Evolutionary conservation across 1,284 basidiomycete genomes (phyloP), one percentile per base, ranked within the genome.

Genomic region (Puccinia horiana): DNA sequence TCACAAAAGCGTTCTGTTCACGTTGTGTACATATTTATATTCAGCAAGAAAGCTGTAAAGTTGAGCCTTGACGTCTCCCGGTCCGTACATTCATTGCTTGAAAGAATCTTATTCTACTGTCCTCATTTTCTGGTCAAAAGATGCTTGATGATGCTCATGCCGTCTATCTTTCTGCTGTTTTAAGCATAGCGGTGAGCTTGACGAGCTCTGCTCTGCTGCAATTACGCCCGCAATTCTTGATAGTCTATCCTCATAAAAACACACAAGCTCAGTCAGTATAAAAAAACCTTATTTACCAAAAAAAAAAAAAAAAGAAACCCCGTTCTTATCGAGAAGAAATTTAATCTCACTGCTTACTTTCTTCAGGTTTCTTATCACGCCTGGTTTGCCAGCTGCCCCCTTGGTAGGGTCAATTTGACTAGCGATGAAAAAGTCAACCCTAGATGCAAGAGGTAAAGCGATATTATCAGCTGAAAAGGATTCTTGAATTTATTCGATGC

Each of bases 361-460:
- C 35, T 40, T 12, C 9, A 65, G 32, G 35, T 40, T 18, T 65
- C 35, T 65, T 18, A 23, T 35, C 23, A 29, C 6, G 61, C 61
- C 35, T 61, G 2, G 35, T 14, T 14, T 23, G 49, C 40, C 40
- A 9, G 54, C 23, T 56, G 20, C 54, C 54, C 26, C n/a, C n/a
- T 26, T 29, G 14, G 23, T 29, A 4, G 3, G 5, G 26, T 58
- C 61, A 12, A 40, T 65, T 40, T 65, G 61, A 65, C 61, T 65
- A 2, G 61, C 35, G 61, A 65, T 65, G 35, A 65, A 65, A 32
- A 65, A 65, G 61, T 65, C 61, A 37, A 65, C 35, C 35, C 61
- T 65, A 65, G 20, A 40, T 20, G 49, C 18, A 52, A 40, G 40
- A 65, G 8, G 26, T 58, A n/a, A 18, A 40, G 2, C 8, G 12